Conservation (phyloP, 805 yeast species). For the Candida ortonii region DNA sequence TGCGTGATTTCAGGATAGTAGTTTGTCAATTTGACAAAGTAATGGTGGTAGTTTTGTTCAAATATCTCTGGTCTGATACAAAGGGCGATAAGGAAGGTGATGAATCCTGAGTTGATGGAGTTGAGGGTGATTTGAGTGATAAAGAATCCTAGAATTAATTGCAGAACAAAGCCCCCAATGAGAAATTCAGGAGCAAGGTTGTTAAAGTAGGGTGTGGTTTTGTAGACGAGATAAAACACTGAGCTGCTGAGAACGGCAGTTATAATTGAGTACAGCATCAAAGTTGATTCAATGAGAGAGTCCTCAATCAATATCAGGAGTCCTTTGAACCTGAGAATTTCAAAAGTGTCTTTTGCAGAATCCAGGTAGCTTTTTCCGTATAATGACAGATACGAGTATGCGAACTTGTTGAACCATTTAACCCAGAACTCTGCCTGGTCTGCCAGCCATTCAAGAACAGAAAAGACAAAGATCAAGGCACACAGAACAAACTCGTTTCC, state of each 20-base stretch:
- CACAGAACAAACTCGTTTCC: constrained; percentile 57
- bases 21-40: constrained; percentile 28
- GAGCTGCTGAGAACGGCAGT: constrained; percentile 47
- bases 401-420: constrained; percentile 85
- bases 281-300: constrained; percentile 72
- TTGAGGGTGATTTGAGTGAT: constrained; percentile 69
- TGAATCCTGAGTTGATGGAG: constrained; percentile 75
- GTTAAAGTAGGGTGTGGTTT: constrained; percentile 12
- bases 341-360: constrained; percentile 82
- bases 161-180: constrained; percentile 25
- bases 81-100: constrained; percentile 80
- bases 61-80: constrained; percentile 84
- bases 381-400: constrained; percentile 81
- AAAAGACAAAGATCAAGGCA: constrained; percentile 40
- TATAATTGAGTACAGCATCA: constrained; percentile 72
- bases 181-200: constrained; percentile 28
- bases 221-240: constrained; percentile 14
- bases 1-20: constrained; percentile 33
- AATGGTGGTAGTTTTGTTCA: constrained; percentile 65
- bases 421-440: constrained; percentile 41
- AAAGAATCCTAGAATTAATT: constrained; percentile 69
- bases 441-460: constrained; percentile 67
- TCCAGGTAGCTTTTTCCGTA: constrained; percentile 76
- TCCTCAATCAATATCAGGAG: constrained; percentile 83
- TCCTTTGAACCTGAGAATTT: constrained; percentile 73